phyloP scores from a whole-genome alignment of 352 stramenopile species.

The Pythium plurisporium region DNA sequence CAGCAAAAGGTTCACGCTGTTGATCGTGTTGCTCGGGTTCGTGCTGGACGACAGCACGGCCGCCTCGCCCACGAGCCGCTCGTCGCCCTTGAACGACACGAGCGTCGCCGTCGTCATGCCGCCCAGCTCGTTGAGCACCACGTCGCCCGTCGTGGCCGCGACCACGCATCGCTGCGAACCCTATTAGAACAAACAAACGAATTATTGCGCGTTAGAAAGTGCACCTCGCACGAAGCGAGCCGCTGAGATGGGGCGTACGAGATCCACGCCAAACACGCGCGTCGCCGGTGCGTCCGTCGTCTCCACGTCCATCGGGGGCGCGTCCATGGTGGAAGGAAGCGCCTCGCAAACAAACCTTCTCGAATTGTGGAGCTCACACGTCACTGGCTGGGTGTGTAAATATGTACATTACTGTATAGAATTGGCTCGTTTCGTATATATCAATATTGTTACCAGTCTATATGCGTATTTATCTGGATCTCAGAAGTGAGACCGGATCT shows the following conservation, averaged over 20 bases:
- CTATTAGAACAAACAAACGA: constrained; percentile 22
- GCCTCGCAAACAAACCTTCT: too few species aligned
- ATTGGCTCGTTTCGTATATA: too few species aligned
- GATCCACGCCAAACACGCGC: constrained; percentile 74
- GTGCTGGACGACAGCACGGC: constrained; percentile 81
- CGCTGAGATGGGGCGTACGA: constrained; percentile 38
- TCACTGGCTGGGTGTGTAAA: too few species aligned
- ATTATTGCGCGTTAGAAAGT: constrained; percentile 6
- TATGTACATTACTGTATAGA: too few species aligned
- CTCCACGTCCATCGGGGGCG: constrained; percentile 15
- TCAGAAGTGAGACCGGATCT: too few species aligned
- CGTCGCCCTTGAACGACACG: constrained; percentile 85
- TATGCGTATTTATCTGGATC: too few species aligned
- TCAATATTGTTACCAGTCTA: too few species aligned
- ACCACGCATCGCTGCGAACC: constrained; percentile 78
- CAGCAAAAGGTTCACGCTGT: constrained; percentile 61
- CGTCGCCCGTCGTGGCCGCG: constrained; percentile 60
- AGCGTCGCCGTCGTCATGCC: constrained; percentile 83
- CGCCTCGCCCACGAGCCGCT: constrained; percentile 79
- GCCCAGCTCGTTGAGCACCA: constrained; percentile 87
- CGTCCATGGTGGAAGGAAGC: constrained; percentile 18
- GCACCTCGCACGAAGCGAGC: background rate
- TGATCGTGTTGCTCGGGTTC: constrained; percentile 80
- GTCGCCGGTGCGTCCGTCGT: constrained; percentile 3
- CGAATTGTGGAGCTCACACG: too few species aligned